Conservation (phyloP, 2,329 filamentous ascomycete genomes). For the Scytalidium sp. region DNA sequence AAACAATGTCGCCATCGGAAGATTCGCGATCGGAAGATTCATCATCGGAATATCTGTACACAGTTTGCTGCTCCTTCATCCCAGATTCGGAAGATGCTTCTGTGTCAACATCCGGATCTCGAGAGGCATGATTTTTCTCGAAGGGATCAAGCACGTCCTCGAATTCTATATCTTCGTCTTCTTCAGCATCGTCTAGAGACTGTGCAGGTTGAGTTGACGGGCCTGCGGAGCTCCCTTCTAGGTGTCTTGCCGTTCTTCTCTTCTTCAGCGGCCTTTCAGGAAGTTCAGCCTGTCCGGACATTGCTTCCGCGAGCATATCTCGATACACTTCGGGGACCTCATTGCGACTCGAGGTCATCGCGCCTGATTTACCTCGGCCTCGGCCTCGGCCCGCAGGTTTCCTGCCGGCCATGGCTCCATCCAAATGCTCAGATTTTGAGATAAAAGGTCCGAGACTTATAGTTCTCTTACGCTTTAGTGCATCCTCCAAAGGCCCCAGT, state of each 20-base stretch:
- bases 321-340: slow-evolving; percentile 39
- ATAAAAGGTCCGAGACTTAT: no score
- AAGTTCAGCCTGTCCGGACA: slow-evolving; percentile 25
- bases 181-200: slow-evolving; percentile 20
- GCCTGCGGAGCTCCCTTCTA: slow-evolving; percentile 10
- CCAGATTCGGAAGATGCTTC: slow-evolving; percentile 7
- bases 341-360: slow-evolving; percentile 2
- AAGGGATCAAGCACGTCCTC: slow-evolving; percentile 24
- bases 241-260: slow-evolving; percentile 17
- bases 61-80: slow-evolving; percentile 27
- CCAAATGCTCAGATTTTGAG: no score
- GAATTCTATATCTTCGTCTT: slow-evolving; percentile 16
- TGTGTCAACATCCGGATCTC: slow-evolving; percentile 11
- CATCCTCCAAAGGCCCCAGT: no score
- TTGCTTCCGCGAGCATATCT: slow-evolving; percentile 41
- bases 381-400: slow-evolving; percentile 8
- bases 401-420: slow-evolving; percentile 8
- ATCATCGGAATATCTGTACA: slow-evolving; percentile 50
- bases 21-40: slow-evolving; percentile 51
- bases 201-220: slow-evolving; percentile 9
- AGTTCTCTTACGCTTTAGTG: no score
- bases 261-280: slow-evolving; percentile 33
- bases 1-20: slow-evolving; percentile 55
- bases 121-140: slow-evolving; percentile 13
- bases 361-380: slow-evolving; percentile 15